phyloP scores from a whole-genome alignment of 352 stramenopile genomes.

The Stramenopiles sp. region DNA sequence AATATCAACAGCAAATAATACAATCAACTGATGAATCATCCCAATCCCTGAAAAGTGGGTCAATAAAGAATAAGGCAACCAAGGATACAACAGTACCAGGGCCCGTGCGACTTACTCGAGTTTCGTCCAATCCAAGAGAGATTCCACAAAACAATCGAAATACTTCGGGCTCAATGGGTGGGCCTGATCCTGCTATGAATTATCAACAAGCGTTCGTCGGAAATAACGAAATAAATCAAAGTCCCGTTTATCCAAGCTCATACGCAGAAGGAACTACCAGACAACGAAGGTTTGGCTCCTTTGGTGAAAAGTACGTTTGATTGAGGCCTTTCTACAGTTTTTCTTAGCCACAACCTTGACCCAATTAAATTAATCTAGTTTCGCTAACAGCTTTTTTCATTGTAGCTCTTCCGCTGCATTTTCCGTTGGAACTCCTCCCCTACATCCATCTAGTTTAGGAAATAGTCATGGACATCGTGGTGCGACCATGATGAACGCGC shows the following conservation, averaged over 20 bases:
- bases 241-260: not conserved
- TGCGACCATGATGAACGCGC: not conserved
- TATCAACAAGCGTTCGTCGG: no score
- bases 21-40: not conserved
- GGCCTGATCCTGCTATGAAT: no score
- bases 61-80: no score
- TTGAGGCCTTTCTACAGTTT: no score
- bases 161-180: not conserved
- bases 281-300: not conserved
- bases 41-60: no score
- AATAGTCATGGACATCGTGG: not conserved
- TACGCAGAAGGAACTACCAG: not conserved
- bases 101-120: not conserved
- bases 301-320: not conserved
- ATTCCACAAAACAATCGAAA: not conserved
- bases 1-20: not conserved
- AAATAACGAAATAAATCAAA: not conserved
- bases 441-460: slow-evolving; percentile 7
- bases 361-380: no score
- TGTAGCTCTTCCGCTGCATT: not conserved
- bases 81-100: no score
- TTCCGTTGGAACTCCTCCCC: slow-evolving; percentile 1
- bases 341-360: no score
- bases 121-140: not conserved
- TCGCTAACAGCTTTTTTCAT: no score